Conservation (phyloP, 768 basidiomycete genomes). For the Pholiota conissans region DNA sequence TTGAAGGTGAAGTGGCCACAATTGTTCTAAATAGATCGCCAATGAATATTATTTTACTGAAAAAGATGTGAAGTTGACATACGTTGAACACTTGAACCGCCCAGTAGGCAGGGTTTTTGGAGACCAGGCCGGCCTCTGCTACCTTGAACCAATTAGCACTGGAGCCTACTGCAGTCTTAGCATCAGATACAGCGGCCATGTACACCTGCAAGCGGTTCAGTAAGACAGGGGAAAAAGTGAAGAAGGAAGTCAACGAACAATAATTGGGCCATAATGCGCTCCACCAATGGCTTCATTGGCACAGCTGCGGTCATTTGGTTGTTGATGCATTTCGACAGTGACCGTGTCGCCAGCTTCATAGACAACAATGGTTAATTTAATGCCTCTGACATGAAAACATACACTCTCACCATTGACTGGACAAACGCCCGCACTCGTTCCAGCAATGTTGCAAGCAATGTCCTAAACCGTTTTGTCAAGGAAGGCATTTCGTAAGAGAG, state of each 20-base stretch:
- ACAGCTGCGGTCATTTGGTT: constrained; percentile 46
- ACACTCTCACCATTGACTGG: constrained; percentile 34
- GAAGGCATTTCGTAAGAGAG: background rate
- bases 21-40: constrained; percentile 35
- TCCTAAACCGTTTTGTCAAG: constrained; percentile 26
- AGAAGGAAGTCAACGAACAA: constrained; percentile 18
- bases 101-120: constrained; percentile 49
- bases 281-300: constrained; percentile 50
- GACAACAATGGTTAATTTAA: background rate
- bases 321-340: constrained; percentile 57
- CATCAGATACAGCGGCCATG: constrained; percentile 48
- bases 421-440: constrained; percentile 37
- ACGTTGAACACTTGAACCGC: constrained; percentile 33
- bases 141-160: constrained; percentile 52
- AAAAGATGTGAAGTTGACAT: constrained; percentile 4
- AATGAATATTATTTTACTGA: constrained; percentile 25
- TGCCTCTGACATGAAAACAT: constrained; percentile 6
- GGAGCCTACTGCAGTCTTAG: constrained; percentile 42
- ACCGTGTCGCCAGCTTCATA: constrained; percentile 42
- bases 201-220: constrained; percentile 31
- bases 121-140: constrained; percentile 46
- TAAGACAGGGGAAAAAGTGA: background rate
- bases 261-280: constrained; percentile 49
- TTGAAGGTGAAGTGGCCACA: constrained; percentile 56
- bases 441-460: constrained; percentile 47